Conservation (phyloP, 2,329 filamentous ascomycete genomes). For the Paracamarosporium sp. region DNA sequence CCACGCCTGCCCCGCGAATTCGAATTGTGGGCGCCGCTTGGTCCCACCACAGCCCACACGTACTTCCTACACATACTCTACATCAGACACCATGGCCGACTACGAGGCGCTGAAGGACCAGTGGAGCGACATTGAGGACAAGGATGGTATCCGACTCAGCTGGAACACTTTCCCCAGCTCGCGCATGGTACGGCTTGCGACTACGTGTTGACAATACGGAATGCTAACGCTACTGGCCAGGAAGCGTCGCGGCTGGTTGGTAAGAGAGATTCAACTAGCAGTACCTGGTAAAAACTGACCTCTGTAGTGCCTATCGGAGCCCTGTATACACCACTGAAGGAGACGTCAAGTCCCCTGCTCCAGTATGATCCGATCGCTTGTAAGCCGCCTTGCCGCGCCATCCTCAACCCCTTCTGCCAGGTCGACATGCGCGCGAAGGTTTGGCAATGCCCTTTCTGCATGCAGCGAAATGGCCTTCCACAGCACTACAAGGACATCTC, state of each 20-base stretch:
- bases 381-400: slow-evolving; percentile 93
- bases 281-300: neutral
- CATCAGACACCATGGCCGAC: slow-evolving; percentile 69
- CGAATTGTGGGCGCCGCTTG: slow-evolving; percentile 39
- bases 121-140: slow-evolving; percentile 95
- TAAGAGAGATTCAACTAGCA: slow-evolving; percentile 21
- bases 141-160: slow-evolving; percentile 92
- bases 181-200: slow-evolving; percentile 71
- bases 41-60: slow-evolving; percentile 15
- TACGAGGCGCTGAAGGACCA: slow-evolving; percentile 93
- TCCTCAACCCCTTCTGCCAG: slow-evolving; percentile 95
- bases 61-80: slow-evolving; percentile 16
- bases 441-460: slow-evolving; percentile 89
- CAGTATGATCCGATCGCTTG: slow-evolving; percentile 97
- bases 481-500: slow-evolving; percentile 92
- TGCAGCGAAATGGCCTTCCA: slow-evolving; percentile 82
- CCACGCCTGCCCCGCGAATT: slow-evolving; percentile 34
- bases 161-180: slow-evolving; percentile 99
- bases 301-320: slow-evolving; percentile 84
- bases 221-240: slow-evolving; percentile 56
- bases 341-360: slow-evolving; percentile 86
- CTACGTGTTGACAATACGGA: slow-evolving; percentile 16
- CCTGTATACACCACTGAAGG: slow-evolving; percentile 93
- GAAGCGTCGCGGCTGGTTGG: slow-evolving; percentile 88
- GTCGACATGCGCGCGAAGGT: slow-evolving; percentile 83